Conservation (phyloP, 768 basidiomycete genomes). For the Dioszegia aurantiaca region DNA sequence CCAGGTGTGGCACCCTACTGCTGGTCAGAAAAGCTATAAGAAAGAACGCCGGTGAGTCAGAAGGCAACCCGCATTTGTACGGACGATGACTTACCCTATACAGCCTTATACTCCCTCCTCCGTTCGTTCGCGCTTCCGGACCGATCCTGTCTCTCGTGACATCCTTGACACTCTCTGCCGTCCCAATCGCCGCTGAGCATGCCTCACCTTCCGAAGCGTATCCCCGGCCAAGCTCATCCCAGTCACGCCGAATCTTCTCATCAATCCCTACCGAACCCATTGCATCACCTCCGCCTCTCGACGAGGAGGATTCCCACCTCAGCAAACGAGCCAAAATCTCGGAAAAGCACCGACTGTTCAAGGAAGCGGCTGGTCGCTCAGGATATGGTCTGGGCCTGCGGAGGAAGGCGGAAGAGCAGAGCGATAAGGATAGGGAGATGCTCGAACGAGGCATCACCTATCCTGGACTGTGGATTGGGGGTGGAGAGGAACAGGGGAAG, state of each 20-base stretch:
- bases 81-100: slow-evolving; percentile 4
- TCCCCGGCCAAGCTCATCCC: slow-evolving; percentile 57
- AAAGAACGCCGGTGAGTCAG: slow-evolving; percentile 70
- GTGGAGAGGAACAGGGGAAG: slow-evolving; percentile 31
- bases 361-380: slow-evolving; percentile 21
- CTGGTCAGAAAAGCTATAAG: slow-evolving; percentile 93
- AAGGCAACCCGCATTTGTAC: not conserved
- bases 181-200: slow-evolving; percentile 66
- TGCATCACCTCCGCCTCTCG: not conserved
- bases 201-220: not conserved
- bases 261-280: not conserved
- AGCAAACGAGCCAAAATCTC: not conserved
- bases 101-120: slow-evolving; percentile 81
- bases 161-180: slow-evolving; percentile 50
- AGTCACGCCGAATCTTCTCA: slow-evolving; percentile 28
- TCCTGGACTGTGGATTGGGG: slow-evolving; percentile 37
- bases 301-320: not conserved
- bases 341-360: not conserved
- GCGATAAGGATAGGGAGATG: slow-evolving; percentile 25
- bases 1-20: slow-evolving; percentile 71
- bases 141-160: slow-evolving; percentile 53
- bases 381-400: slow-evolving; percentile 34
- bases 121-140: slow-evolving; percentile 86
- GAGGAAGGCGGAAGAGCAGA: slow-evolving; percentile 15
- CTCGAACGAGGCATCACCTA: slow-evolving; percentile 45